Evolutionary conservation across 352 stramenopile genomes (phyloP), one percentile per base, ranked within the genome.

Genomic region (Globisporangium canariense): DNA sequence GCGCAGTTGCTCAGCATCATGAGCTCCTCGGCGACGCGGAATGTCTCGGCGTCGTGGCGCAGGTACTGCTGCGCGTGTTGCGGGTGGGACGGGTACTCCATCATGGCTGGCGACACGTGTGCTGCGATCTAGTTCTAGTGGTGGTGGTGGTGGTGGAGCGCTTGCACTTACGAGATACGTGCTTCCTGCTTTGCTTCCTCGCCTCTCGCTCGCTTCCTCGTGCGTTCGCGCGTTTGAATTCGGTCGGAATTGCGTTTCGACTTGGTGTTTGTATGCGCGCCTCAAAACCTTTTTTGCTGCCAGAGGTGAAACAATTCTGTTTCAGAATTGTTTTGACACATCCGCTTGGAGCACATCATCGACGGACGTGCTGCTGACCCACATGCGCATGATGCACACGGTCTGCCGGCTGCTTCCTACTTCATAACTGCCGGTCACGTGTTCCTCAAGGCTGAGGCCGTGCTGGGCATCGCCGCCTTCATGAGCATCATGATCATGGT

Each of bases 401-500:
- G 74, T 81, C 9, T 91, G 80, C 76, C 90, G 84, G 84, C 73
- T 93, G 56, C 57, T 73, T 28, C 25, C 25, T 28, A 1, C 32
- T 93, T 88, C 76, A 91, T 82, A 5, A 55, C 74, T 13, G 40
- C 84, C 30, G 78, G 78, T 49, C 74, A 90, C 62, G 14, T 82
- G 56, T 50, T 86, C 28, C 70, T 70, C 32, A 32, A 49, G 38
- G 89, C 83, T 9, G 68, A 87, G 38, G 78, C 81, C 4, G 79
- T 79, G 43, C 75, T 89, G 16, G 86, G 83, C 59, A 83, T 94
- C 38, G 78, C 84, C 34, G 90, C 86, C 18, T 88, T 83, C 45
- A 90, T 90, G 75, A 80, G 86, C 36, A 86, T 88, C 70, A 92
- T 83, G 38, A 86, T 94, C 67, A 94, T 94, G 86, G 83, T 91